phyloP scores from a whole-genome alignment of 2,329 filamentous ascomycete genomes.

The Pestalotiopsis sp. region DNA sequence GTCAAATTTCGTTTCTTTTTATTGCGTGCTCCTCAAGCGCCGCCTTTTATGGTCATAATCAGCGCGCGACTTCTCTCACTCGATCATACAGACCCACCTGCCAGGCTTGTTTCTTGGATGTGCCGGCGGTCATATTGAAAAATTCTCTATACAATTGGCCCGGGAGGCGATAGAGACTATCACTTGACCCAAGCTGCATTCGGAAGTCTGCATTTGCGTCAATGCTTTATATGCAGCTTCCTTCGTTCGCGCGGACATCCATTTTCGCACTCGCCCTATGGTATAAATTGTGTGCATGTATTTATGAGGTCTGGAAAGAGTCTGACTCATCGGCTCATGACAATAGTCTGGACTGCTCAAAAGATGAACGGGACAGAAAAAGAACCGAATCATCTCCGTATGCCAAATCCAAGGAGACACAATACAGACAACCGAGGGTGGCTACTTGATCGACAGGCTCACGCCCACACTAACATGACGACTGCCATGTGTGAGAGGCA shows the following conservation, averaged over 20 bases:
- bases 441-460: neutral
- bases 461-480: neutral
- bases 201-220: slow-evolving; percentile 38
- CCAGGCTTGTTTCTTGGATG: neutral
- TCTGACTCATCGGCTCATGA: neutral
- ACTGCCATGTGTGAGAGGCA: neutral
- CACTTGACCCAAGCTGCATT: slow-evolving; percentile 16
- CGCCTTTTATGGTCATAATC: neutral
- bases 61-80: neutral
- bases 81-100: neutral
- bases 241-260: neutral
- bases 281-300: neutral
- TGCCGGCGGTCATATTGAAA: neutral
- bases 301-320: neutral
- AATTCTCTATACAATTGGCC: neutral
- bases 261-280: neutral
- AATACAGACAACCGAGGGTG: neutral
- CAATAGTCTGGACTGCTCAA: too few relatives aligned
- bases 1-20: neutral
- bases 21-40: neutral
- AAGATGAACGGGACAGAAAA: too few relatives aligned
- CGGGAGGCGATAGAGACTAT: slow-evolving; percentile 19
- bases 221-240: slow-evolving; percentile 41
- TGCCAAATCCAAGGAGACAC: neutral
- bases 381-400: neutral